phyloP scores from a whole-genome alignment of 352 stramenopile genomes.

The Peronosclerospora sorghi region DNA sequence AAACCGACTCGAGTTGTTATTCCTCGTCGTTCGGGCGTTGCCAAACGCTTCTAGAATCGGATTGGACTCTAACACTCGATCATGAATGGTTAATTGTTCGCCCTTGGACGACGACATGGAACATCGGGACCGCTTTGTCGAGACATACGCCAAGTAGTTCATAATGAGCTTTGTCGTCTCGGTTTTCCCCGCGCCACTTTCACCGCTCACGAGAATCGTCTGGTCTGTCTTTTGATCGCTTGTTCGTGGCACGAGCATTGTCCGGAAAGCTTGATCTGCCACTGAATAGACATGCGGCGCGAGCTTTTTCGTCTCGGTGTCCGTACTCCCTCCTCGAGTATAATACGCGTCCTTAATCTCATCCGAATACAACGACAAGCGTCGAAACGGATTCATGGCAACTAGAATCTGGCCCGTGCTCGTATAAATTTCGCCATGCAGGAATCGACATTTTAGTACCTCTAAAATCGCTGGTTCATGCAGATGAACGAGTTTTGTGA shows the following conservation, averaged over 20 bases:
- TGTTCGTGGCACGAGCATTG: slow-evolving; percentile 50
- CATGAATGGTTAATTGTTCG: slow-evolving; percentile 52
- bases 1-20: slow-evolving; percentile 95
- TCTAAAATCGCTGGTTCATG: slow-evolving; percentile 87
- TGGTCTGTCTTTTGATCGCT: slow-evolving; percentile 64
- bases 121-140: slow-evolving; percentile 26
- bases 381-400: slow-evolving; percentile 75
- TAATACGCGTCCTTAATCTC: slow-evolving; percentile 65
- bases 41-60: slow-evolving; percentile 93
- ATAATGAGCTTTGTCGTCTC: slow-evolving; percentile 97
- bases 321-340: slow-evolving; percentile 32
- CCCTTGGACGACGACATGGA: slow-evolving; percentile 14
- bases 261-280: slow-evolving; percentile 76
- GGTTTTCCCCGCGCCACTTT: slow-evolving; percentile 93
- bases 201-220: no score
- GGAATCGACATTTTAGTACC: slow-evolving; percentile 70
- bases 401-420: slow-evolving; percentile 79
- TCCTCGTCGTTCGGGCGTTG: slow-evolving; percentile 91
- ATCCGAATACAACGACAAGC: slow-evolving; percentile 61
- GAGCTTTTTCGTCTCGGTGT: slow-evolving; percentile 41
- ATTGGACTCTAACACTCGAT: slow-evolving; percentile 90
- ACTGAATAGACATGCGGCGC: slow-evolving; percentile 81
- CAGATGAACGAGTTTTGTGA: slow-evolving; percentile 86
- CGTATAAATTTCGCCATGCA: slow-evolving; percentile 83
- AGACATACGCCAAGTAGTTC: slow-evolving; percentile 89